Evolutionary conservation across 192 early-diverging fungal genomes (phyloP), one percentile per base, ranked within the genome.

Genomic region (Gamsiella multidivaricata): DNA sequence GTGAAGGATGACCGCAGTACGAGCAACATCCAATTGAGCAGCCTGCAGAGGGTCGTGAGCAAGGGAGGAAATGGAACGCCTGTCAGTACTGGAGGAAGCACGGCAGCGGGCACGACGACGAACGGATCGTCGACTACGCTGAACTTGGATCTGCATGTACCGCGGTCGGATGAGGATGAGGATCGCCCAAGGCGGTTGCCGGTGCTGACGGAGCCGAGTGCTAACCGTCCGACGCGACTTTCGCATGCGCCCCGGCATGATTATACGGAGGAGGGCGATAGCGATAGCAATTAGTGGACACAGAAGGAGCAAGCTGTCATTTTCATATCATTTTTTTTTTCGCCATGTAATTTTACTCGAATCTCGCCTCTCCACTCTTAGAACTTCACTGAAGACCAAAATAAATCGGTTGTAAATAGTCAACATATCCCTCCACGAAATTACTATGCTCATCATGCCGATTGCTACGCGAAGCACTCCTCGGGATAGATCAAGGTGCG

Each of bases 61-160:
- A 29, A 54, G 50, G 29, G 57, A 3, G 26, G 25, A 7, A 51
- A 18, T 17, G 22, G 49, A 28, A 8, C 18, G 17, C 2, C 46
- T 45, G 55, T 23, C 29, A 51, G 47, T 51, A 34, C 31, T 6
- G 34, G 50, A 20, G 64, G 42, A 6, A 68, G 64, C 41, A 50
- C 71, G 18, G 14, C 54, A 42, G 52, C 5, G 2, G 26, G 6
- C 17, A 65, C 23, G 14, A 57, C 23, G 14, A 9, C 34, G 28
- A 63, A 61, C 20, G 59, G 39, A 18, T 78, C 74, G 14, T 34
- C 74, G 4, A 17, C 60, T 9, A 69, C 74, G 8, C 33, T 78
- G 53, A 78, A 64, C 49, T 47, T 78, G 46, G 74, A 78, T 51
- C 43, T 78, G 45, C 65, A 78, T 29, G 65, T 43, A 10, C 66